Evolutionary conservation across 2,329 filamentous ascomycete species (phyloP), one percentile per base, ranked within the genome.

Genomic region (Penicillium capsulatum): DNA sequence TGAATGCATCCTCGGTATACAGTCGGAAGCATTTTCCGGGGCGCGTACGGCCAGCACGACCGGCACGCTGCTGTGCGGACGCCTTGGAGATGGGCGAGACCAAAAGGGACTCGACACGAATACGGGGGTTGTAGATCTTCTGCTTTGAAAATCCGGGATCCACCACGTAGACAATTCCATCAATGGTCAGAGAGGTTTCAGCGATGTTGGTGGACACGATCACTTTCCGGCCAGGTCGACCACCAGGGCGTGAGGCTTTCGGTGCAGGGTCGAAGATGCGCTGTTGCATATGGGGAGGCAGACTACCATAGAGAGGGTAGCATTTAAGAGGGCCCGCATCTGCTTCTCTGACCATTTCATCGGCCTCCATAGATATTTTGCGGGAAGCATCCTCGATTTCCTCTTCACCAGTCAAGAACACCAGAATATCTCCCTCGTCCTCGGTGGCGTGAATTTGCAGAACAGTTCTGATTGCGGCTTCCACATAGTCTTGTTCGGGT

Each of bases 61-160:
- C 94, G 48, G 94, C 94, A 65, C 94, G 79, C 70, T 98, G 92
- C 64, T 96, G 88, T 7, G 94, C 92, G 1, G 92, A 97, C 16
- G 92, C 92, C 66, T 96, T 97, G 43, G 90, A 97, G 54, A 98
- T 97, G 15, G 92, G 90, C 3, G 92, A 96, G 4, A 98, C 91
- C n/a, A 98, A 75, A 6, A 98, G 77, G 1, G 92, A 97, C 69
- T 98, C 92, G 50, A 98, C 90, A 65, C 92, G 83, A 55, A 95
- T 94, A 45, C 92, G 83, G 15, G 92, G 91, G 66, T 98, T 97
- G 74, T 97, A 98, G 48, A 97, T 92, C 69, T 97, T 98, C 61
- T 98, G 92, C 72, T 98, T 98, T 71, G 89, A 95, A 73, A 98
- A 98, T 24, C 92, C 92, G 2, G 92, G 91, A 59, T 98, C 92